phyloP scores from a whole-genome alignment of 257 asterid species.

The Penstemon davidsonii region DNA sequence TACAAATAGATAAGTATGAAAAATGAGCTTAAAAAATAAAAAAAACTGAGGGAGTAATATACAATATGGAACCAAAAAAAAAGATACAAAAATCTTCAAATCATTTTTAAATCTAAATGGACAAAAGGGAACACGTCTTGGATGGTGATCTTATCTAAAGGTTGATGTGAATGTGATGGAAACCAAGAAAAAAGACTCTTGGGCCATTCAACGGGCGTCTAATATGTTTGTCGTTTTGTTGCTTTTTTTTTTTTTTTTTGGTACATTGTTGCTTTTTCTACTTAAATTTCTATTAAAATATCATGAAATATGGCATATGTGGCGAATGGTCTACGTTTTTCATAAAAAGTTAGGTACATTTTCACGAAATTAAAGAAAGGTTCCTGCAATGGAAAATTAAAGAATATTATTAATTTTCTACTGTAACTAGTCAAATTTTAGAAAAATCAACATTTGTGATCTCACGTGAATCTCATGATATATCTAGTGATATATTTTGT shows the following conservation, averaged over 20 bases:
- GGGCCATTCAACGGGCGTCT: constrained; percentile 19
- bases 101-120: background rate
- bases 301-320: constrained; percentile 25
- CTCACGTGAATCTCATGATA: no score
- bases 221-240: background rate
- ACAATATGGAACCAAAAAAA: background rate
- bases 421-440: no score
- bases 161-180: constrained; percentile 25
- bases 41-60: background rate
- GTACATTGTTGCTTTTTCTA: background rate
- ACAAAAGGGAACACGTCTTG: constrained; percentile 24
- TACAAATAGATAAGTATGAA: no score
- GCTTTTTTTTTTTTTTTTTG: no score
- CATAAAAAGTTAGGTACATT: no score
- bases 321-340: constrained; percentile 35
- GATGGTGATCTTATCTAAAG: constrained; percentile 30
- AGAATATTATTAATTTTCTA: no score
- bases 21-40: no score
- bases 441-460: no score
- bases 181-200: constrained; percentile 15
- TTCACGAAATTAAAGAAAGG: no score
- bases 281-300: background rate
- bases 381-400: no score
- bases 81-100: background rate
- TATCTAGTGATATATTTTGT: no score